These are phyloP conservation scores for Solanum raphanifolium DNA, from an alignment of 257 asterid species.

Conservation along the genomic window DNA sequence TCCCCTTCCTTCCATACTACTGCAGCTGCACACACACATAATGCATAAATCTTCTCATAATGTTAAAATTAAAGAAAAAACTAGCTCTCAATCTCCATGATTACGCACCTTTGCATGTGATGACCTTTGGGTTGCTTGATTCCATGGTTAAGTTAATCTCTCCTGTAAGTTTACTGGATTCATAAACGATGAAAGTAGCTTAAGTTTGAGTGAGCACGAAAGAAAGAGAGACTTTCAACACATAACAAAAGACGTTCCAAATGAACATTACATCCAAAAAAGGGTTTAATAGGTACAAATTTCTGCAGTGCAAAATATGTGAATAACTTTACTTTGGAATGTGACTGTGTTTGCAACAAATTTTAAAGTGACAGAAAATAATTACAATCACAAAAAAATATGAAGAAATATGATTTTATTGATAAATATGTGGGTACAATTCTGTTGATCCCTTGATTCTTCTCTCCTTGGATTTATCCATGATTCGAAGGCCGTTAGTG, in stretches of 20 bases:
- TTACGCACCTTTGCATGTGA: not conserved
- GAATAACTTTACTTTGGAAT: too few species aligned
- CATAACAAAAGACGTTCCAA: not conserved
- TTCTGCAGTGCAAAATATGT: too few species aligned
- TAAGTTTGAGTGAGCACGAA: not conserved
- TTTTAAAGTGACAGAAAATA: too few species aligned
- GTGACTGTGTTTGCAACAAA: too few species aligned
- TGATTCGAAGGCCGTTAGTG: too few species aligned
- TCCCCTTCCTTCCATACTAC: slow-evolving; percentile 44
- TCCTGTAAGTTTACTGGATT: not conserved
- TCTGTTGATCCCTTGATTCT: too few species aligned
- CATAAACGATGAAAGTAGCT: not conserved
- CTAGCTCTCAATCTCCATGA: not conserved
- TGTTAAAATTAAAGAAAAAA: not conserved
- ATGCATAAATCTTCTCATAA: not conserved
- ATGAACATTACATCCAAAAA: too few species aligned
- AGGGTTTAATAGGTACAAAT: too few species aligned
- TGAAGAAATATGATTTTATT: too few species aligned
- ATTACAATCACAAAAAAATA: too few species aligned
- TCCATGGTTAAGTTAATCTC: not conserved
- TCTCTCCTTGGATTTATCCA: too few species aligned
- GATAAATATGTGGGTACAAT: too few species aligned
- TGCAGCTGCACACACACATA: slow-evolving; percentile 22
- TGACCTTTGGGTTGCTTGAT: not conserved
- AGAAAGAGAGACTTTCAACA: not conserved